Conservation (phyloP, 169 alveolate species). For the Plasmodium gonderi region DNA sequence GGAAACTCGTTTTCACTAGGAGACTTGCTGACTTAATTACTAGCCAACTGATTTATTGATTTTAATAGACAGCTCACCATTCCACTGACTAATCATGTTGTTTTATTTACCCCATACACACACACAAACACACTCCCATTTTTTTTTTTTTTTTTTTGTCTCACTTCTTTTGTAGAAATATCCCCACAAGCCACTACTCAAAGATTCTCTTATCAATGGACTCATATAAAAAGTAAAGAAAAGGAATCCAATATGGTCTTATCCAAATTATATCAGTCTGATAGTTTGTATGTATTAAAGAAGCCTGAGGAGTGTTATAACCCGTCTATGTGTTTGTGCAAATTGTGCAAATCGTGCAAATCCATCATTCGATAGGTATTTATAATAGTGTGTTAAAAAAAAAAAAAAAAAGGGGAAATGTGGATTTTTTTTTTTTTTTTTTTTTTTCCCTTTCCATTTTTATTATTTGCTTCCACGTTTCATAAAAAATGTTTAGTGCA, state of each 20-base stretch:
- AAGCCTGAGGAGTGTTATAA: too few relatives aligned
- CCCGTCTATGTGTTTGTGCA: too few relatives aligned
- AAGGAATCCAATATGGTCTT: background rate
- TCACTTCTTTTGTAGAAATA: conserved; percentile 9
- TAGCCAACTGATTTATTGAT: too few relatives aligned
- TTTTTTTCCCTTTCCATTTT: background rate
- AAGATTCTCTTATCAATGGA: conserved; percentile 29
- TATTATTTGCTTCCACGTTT: background rate
- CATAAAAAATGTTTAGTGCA: background rate
- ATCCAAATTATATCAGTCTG: too few relatives aligned
- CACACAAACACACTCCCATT: background rate
- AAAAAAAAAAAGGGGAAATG: background rate
- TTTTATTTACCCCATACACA: too few relatives aligned
- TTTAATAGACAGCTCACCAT: background rate
- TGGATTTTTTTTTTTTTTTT: background rate
- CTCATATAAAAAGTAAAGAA: background rate
- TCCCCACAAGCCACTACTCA: conserved; percentile 46
- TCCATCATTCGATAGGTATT: too few relatives aligned
- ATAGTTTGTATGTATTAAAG: too few relatives aligned
- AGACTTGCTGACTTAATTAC: too few relatives aligned
- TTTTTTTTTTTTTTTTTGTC: background rate
- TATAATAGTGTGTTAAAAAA: too few relatives aligned
- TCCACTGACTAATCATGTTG: background rate
- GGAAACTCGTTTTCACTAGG: too few relatives aligned
- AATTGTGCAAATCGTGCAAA: too few relatives aligned